These are phyloP conservation scores for Lactarius sanguifluus DNA, from an alignment of 768 basidiomycete genomes.

Conservation along the genomic window DNA sequence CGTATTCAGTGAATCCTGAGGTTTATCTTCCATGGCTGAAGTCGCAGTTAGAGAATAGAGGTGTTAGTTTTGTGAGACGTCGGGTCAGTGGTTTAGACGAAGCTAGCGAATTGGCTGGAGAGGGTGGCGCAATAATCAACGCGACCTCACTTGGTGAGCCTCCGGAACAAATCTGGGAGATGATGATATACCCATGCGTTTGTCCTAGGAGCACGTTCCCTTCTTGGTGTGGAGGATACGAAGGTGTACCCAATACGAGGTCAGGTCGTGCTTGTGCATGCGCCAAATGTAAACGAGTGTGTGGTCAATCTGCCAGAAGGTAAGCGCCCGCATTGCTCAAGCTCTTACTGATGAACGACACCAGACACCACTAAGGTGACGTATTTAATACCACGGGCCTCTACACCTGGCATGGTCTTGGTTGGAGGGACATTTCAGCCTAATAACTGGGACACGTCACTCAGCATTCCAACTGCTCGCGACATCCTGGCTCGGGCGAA, in stretches of 20 bases:
- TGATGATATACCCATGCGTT: constrained; percentile 6
- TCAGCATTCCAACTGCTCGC: constrained; percentile 42
- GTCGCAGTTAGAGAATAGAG: constrained; percentile 39
- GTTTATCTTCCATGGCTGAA: constrained; percentile 53
- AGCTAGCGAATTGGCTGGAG: constrained; percentile 41
- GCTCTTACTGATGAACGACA: not conserved
- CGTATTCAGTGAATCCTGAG: constrained; percentile 51
- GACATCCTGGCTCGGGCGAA: constrained; percentile 50
- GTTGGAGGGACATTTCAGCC: constrained; percentile 58
- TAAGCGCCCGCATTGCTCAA: not conserved
- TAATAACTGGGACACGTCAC: constrained; percentile 52
- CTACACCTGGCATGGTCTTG: constrained; percentile 46
- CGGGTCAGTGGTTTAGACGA: constrained; percentile 48
- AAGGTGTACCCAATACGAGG: constrained; percentile 76
- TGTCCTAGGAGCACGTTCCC: constrained; percentile 56
- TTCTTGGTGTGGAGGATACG: constrained; percentile 81
- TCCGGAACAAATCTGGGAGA: not conserved
- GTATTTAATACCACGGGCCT: constrained; percentile 65
- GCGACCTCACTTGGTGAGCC: constrained; percentile 53
- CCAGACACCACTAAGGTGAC: constrained; percentile 35
- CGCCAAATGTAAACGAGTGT: constrained; percentile 57
- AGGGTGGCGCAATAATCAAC: constrained; percentile 50
- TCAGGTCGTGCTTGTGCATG: constrained; percentile 75
- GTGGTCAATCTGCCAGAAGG: constrained; percentile 22
- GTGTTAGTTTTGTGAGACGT: constrained; percentile 46